These are phyloP conservation scores for Craspedostauros australis DNA, from an alignment of 108 stramenopile genomes.

Conservation along the genomic window DNA sequence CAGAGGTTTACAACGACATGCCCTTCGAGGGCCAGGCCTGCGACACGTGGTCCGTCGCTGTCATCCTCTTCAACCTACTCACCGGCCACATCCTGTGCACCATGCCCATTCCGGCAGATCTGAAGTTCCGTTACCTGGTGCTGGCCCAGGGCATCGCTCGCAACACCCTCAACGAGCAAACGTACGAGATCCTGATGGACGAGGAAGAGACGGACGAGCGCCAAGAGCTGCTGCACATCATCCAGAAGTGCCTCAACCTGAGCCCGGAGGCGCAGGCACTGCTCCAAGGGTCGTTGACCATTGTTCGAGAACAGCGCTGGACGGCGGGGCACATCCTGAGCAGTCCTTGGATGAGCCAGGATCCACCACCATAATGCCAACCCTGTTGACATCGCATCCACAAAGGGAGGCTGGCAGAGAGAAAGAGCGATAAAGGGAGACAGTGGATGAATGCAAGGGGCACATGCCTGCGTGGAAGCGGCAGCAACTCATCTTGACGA, in stretches of 20 bases:
- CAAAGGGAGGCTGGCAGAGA: too few species aligned
- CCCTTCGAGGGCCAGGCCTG: conserved; percentile 60
- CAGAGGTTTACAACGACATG: conserved; percentile 44
- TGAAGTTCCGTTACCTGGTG: conserved; percentile 32
- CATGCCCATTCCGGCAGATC: conserved; percentile 10
- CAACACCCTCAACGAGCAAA: conserved; percentile 27
- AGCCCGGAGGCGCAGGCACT: conserved; percentile 19
- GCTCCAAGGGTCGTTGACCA: conserved; percentile 18
- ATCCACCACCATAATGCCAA: too few species aligned
- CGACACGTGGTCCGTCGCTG: conserved; percentile 81
- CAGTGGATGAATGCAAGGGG: too few species aligned
- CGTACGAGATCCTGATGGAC: conserved; percentile 26
- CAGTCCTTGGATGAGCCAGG: conserved; percentile 11
- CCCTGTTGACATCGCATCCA: too few species aligned
- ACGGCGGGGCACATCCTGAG: conserved; percentile 11
- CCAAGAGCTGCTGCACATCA: conserved; percentile 6
- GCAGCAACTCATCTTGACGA: too few species aligned
- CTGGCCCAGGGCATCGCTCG: conserved; percentile 24
- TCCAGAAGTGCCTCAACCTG: conserved; percentile 17
- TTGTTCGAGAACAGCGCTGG: conserved; percentile 35
- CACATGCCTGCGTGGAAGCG: too few species aligned
- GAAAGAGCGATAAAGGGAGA: too few species aligned
- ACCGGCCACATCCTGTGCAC: conserved; percentile 44
- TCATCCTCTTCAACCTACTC: conserved; percentile 77
- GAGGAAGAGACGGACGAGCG: conserved; percentile 8